Percentiles rank a stretch among this genome's conserved stretches.
phyloP scores from a whole-genome alignment of 257 asterid species.

The Rubia yunnanensis region DNA sequence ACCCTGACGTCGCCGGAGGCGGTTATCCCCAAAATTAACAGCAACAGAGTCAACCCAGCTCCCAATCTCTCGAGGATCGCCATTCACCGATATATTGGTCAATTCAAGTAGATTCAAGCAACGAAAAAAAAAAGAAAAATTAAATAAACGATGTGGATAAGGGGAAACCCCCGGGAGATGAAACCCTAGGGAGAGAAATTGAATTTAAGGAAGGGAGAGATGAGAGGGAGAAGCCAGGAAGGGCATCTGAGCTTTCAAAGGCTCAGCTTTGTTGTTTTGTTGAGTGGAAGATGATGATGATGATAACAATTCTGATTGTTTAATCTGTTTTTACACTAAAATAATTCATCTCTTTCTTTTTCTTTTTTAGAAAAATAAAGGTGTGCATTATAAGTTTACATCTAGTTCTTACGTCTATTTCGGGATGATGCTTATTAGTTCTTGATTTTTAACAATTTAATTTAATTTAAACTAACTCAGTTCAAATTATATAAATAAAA shows the following conservation, averaged over 20 bases:
- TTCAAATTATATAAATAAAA: too few species aligned
- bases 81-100: conserved; percentile 21
- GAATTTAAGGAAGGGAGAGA: not conserved
- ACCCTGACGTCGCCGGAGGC: conserved; percentile 37
- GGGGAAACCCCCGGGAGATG: conserved; percentile 6
- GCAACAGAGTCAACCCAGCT: conserved; percentile 40
- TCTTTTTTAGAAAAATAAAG: not conserved
- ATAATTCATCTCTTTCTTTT: not conserved
- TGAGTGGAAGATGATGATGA: conserved; percentile 2
- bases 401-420: too few species aligned
- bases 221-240: conserved; percentile 28
- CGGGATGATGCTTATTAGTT: too few species aligned
- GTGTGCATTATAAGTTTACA: too few species aligned
- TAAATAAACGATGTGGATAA: not conserved
- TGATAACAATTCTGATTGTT: not conserved
- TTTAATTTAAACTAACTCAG: too few species aligned
- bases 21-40: conserved; percentile 36
- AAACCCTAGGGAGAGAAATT: not conserved
- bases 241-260: conserved; percentile 54
- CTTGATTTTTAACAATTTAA: too few species aligned
- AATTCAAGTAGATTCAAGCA: not conserved
- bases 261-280: conserved; percentile 21
- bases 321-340: not conserved
- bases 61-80: conserved; percentile 23
- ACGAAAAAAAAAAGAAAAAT: not conserved